A percentile compares a stretch with the other conserved stretches of the same genome.
phyloP scores from a whole-genome alignment of 257 asterid genomes.

The Craterostigma plantagineum region DNA sequence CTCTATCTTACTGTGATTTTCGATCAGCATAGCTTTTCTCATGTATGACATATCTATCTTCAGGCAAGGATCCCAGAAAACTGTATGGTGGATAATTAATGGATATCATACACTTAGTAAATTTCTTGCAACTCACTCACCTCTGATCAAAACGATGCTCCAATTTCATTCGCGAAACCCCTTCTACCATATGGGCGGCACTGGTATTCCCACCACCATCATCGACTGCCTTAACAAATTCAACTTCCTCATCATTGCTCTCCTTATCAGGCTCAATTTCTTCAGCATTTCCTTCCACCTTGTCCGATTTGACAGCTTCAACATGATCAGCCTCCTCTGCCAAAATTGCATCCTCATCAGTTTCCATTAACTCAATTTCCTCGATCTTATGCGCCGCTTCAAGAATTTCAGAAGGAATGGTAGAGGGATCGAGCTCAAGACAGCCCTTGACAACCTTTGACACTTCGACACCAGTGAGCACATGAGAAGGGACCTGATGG shows the following conservation, averaged over 20 bases:
- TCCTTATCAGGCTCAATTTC: too few species aligned
- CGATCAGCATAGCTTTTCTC: too few species aligned
- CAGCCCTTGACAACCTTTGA: conserved; percentile 27
- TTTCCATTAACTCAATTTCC: conserved; percentile 21
- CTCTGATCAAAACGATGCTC: too few species aligned
- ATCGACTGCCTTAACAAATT: conserved; percentile 15
- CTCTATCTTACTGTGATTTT: too few species aligned
- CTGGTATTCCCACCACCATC: background rate
- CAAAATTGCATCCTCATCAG: conserved; percentile 2
- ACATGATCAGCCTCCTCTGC: background rate
- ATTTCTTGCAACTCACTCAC: too few species aligned
- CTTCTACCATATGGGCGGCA: conserved; percentile 11
- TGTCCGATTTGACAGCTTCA: background rate
- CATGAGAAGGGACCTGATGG: conserved; percentile 47
- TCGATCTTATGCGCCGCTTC: conserved; percentile 21
- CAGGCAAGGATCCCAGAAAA: too few species aligned
- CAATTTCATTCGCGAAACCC: conserved; percentile 12
- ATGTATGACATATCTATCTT: too few species aligned
- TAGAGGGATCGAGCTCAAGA: conserved; percentile 54
- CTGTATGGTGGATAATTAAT: too few species aligned
- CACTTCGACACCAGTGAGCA: conserved; percentile 33
- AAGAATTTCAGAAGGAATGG: conserved; percentile 38
- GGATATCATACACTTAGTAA: too few species aligned
- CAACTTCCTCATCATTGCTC: conserved; percentile 9
- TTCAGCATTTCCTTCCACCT: background rate